A percentile compares a stretch with the other conserved stretches of the same genome.
Evolutionary conservation across 163 green algal species (phyloP).

Genomic region (Picocystis sp.): DNA sequence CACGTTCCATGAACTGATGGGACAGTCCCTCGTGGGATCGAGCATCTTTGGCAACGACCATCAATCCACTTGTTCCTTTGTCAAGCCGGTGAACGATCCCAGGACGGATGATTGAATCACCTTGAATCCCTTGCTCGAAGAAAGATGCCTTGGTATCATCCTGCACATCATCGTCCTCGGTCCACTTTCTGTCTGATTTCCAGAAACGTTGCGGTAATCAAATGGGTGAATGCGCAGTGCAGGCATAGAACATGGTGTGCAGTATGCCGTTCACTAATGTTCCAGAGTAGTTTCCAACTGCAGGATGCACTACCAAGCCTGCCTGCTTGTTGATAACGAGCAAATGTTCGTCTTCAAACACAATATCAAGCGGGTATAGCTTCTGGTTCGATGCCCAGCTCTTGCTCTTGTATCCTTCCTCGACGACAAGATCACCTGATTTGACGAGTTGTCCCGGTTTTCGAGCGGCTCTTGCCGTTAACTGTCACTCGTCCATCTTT

Average conservation of each 20-base stretch:
- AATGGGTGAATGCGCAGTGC: constrained; percentile 7
- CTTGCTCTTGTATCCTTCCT: no score
- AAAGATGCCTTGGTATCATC: constrained; percentile 4
- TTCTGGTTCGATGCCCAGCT: constrained; percentile 9
- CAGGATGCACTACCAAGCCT: constrained; percentile 83
- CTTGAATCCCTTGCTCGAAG: neutral
- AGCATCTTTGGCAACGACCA: constrained; percentile 77
- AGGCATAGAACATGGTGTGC: constrained; percentile 51
- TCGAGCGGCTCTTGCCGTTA: no score
- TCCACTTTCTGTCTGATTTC: neutral
- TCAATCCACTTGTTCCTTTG: constrained; percentile 70
- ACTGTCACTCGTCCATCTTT: no score
- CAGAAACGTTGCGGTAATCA: constrained; percentile 1
- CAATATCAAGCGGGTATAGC: constrained; percentile 67
- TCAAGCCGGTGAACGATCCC: constrained; percentile 96
- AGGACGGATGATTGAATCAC: constrained; percentile 39
- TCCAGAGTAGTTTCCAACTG: constrained; percentile 60
- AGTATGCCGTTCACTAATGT: constrained; percentile 95
- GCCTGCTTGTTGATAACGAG: constrained; percentile 88
- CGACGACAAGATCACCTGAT: no score
- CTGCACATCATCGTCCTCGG: constrained; percentile 5
- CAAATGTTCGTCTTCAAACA: constrained; percentile 73
- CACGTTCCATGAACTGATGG: constrained; percentile 29
- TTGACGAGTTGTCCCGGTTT: no score
- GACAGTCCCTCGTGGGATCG: constrained; percentile 14